A percentile compares a stretch with the other conserved stretches of the same genome.
Conservation (phyloP, 345 rosid genomes). For the Rhodamnia argentea region DNA sequence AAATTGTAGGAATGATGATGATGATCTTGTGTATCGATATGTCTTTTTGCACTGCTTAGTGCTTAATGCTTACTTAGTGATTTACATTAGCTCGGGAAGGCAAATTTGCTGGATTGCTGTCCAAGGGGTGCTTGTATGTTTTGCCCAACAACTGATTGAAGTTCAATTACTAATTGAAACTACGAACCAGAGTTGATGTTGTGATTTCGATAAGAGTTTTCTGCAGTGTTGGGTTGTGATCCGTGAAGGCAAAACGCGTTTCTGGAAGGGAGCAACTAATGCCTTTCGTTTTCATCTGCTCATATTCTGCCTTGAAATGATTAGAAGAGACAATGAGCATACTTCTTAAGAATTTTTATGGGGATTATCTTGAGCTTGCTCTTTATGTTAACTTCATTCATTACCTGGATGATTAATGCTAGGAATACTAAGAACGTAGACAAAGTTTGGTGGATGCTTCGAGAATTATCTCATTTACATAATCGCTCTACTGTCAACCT, state of each 20-base stretch:
- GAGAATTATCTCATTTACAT: background rate
- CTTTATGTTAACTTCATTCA: background rate
- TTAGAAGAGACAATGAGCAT: background rate
- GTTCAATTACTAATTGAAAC: background rate
- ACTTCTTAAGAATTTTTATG: background rate
- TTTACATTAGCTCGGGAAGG: background rate
- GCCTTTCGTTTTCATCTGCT: background rate
- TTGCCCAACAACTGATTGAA: background rate
- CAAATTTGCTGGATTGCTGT: background rate
- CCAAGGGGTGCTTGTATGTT: background rate
- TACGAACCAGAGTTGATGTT: background rate
- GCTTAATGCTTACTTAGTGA: background rate
- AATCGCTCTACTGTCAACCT: background rate
- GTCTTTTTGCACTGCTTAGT: background rate
- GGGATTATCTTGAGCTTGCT: background rate
- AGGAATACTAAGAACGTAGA: background rate
- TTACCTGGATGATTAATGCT: background rate
- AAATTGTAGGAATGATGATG: background rate
- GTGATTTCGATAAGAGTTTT: background rate
- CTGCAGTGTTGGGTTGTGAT: background rate
- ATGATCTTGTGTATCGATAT: background rate
- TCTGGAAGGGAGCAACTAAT: background rate
- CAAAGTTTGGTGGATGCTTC: background rate
- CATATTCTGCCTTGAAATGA: background rate
- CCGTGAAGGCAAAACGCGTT: background rate